Evolutionary conservation across 306 rosid genomes (phyloP).

Genomic region (Carpinus viminea): DNA sequence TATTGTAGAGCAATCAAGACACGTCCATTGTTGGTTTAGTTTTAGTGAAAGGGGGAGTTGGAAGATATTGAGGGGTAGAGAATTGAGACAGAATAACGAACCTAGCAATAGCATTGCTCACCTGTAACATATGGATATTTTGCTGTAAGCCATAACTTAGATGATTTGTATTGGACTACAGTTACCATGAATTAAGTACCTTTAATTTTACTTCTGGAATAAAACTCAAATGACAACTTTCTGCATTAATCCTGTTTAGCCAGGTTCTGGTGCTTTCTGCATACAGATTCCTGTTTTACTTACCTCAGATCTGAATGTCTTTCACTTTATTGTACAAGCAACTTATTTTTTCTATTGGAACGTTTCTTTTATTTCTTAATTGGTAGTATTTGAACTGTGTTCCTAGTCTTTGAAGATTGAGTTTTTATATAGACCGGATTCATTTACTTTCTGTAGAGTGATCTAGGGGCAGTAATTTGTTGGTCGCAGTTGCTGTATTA

Average conservation of each 20-base stretch:
- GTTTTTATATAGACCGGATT: not conserved
- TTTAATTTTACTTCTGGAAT: not conserved
- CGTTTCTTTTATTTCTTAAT: not conserved
- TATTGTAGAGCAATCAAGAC: not conserved
- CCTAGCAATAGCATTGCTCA: not conserved
- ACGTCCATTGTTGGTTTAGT: not conserved
- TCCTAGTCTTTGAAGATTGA: not conserved
- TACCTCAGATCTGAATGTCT: not conserved
- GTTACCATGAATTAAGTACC: not conserved
- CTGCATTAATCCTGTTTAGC: not conserved
- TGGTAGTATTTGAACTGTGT: not conserved
- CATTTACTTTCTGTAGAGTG: not conserved
- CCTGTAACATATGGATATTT: not conserved
- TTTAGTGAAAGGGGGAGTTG: not conserved
- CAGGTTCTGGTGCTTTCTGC: not conserved
- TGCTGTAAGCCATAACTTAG: not conserved
- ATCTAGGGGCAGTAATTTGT: constrained; percentile 2
- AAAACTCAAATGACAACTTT: not conserved
- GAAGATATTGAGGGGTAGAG: not conserved
- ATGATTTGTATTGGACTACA: not conserved
- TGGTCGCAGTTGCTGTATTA: constrained; percentile 16
- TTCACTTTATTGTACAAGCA: not conserved
- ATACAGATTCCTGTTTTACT: not conserved
- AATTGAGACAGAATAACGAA: not conserved
- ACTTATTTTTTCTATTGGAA: not conserved